Evolutionary conservation across 139 green algal genomes (phyloP), one percentile per base, ranked within the genome.

Genomic region (Pleodorina starrii): DNA sequence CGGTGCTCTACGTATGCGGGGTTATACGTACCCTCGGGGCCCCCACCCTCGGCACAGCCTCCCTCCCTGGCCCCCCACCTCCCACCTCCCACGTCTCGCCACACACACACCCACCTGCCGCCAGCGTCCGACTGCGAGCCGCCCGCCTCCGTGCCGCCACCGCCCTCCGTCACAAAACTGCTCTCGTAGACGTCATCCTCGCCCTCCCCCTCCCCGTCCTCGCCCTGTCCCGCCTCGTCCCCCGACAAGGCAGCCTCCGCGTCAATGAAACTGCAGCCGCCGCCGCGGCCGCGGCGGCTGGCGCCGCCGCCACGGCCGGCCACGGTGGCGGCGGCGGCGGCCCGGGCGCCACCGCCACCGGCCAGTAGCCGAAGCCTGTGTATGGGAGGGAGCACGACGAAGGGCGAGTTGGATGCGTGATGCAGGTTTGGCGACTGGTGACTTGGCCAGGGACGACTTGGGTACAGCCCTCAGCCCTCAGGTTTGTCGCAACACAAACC

Each of bases 81-180:
- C n/a, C n/a, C n/a, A n/a, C n/a, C n/a, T n/a, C n/a, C n/a, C n/a
- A n/a, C n/a, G n/a, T n/a, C n/a, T n/a, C n/a, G n/a, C 32, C 63
- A 46, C 68, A 36, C 51, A 3, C 17, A 38, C 4, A 1, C 84
- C 2, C 69, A 81, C 68, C 84, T 89, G 68, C 48, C 69, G 27
- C 25, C 48, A 0, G 48, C 71, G 25, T 89, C 69, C 1, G 43
- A 63, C 36, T 74, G 36, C 36, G 79, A 75, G 25, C 57, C 79
- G 54, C 79, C 35, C 79, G 79, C 79, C 50, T 2, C 2, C 69
- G 14, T 46, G 17, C 10, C 32, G 60, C 44, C 83, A 32, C 48
- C 71, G 3, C 84, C 84, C n/a, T 89, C 69, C 25, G 84, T 89
- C 48, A 89, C 84, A 19, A 89, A 89, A 48, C 69, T 83, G 48